Conservation (phyloP, 139 green algal species). For the Coelastrella sp. region DNA sequence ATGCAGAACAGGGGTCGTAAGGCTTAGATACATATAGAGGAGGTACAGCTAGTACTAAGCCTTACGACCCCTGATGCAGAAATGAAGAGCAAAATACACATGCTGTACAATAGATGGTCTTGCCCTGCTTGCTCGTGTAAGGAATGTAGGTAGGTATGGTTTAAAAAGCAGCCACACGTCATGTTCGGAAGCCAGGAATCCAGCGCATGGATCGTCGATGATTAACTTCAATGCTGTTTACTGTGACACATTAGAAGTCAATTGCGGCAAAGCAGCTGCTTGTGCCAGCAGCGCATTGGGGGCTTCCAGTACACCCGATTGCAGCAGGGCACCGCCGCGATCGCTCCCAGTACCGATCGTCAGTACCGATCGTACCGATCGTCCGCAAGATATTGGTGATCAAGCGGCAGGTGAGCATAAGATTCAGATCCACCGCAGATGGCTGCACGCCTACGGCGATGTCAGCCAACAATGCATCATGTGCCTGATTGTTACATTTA, state of each 20-base stretch:
- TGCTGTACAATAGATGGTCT: no score
- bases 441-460: background rate
- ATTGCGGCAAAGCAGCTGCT: no score
- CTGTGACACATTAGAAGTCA: no score
- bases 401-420: background rate
- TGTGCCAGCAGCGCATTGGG: background rate
- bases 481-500: background rate
- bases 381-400: background rate
- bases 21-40: no score
- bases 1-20: no score
- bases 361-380: no score
- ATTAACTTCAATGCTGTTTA: no score
- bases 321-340: background rate
- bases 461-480: background rate
- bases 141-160: background rate
- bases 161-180: background rate
- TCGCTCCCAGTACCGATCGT: background rate
- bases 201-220: background rate
- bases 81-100: no score
- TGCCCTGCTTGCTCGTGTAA: no score
- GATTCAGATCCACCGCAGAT: conserved; percentile 3
- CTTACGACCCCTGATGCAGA: no score
- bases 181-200: background rate
- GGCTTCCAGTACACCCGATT: background rate
- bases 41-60: no score